Evolutionary conservation across 306 rosid species (phyloP).

Genomic region (Potentilla sterilis): DNA sequence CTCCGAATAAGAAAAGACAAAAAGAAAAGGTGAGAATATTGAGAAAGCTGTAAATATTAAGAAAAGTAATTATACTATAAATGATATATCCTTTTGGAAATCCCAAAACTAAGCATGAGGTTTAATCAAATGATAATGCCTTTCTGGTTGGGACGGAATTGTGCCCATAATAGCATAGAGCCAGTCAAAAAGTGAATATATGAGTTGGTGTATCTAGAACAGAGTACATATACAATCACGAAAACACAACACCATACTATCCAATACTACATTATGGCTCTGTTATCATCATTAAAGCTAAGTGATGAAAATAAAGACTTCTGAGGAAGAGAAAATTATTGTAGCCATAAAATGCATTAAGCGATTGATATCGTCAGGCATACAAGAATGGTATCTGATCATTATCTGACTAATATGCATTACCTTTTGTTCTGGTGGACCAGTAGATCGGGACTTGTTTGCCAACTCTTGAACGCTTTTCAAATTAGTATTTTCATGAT

Average conservation of each 20-base stretch:
- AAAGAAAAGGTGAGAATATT: background rate
- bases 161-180: background rate
- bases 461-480: constrained; percentile 44
- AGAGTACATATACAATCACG: background rate
- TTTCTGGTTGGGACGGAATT: background rate
- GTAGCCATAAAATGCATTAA: background rate
- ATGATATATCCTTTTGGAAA: background rate
- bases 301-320: background rate
- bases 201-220: background rate
- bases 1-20: background rate
- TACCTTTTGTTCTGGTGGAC: constrained; percentile 89
- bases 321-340: background rate
- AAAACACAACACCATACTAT: background rate
- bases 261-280: background rate
- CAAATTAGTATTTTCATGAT: constrained; percentile 32
- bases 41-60: background rate
- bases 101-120: background rate
- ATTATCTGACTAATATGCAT: background rate
- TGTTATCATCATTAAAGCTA: background rate
- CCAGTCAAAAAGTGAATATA: background rate
- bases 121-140: background rate
- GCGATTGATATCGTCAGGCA: background rate
- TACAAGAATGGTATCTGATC: background rate
- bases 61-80: background rate
- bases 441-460: constrained; percentile 45